These are phyloP conservation scores for Firmiana major DNA, from an alignment of 345 rosid species.

Conservation along the genomic window DNA sequence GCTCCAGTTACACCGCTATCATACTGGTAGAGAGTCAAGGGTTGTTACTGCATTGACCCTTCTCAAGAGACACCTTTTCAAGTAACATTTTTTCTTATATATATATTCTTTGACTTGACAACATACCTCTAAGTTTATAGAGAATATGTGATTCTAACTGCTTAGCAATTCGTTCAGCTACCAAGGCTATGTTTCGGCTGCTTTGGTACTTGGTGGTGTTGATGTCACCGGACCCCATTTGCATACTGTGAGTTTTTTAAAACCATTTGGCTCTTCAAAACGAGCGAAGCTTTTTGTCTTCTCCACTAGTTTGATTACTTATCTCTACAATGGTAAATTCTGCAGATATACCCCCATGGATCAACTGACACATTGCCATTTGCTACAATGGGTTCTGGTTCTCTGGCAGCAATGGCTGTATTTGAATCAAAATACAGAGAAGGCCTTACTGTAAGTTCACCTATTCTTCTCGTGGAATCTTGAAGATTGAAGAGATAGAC, in stretches of 20 bases:
- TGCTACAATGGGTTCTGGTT: slow-evolving; percentile 89
- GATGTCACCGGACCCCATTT: slow-evolving; percentile 77
- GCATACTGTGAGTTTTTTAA: slow-evolving; percentile 53
- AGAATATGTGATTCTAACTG: slow-evolving; percentile 16
- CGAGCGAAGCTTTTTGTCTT: neutral
- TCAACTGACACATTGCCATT: slow-evolving; percentile 80
- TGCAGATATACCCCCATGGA: slow-evolving; percentile 79
- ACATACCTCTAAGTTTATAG: neutral
- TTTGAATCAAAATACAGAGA: slow-evolving; percentile 77
- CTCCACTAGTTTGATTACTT: neutral
- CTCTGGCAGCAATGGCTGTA: slow-evolving; percentile 78
- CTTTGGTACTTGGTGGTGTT: slow-evolving; percentile 87
- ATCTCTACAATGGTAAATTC: slow-evolving; percentile 6
- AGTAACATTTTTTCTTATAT: slow-evolving; percentile 32
- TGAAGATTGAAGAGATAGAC: slow-evolving; percentile 1
- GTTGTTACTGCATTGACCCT: slow-evolving; percentile 77
- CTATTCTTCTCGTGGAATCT: neutral
- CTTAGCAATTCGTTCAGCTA: slow-evolving; percentile 37
- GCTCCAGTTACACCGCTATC: slow-evolving; percentile 69
- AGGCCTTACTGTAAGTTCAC: slow-evolving; percentile 62
- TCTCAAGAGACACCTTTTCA: slow-evolving; percentile 73
- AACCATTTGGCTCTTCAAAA: neutral
- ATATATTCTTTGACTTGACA: neutral
- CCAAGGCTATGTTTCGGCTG: slow-evolving; percentile 73
- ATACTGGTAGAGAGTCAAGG: slow-evolving; percentile 70